Evolutionary conservation across 352 stramenopile genomes (phyloP), one percentile per base, ranked within the genome.

Genomic region (Pythium aphanidermatum): DNA sequence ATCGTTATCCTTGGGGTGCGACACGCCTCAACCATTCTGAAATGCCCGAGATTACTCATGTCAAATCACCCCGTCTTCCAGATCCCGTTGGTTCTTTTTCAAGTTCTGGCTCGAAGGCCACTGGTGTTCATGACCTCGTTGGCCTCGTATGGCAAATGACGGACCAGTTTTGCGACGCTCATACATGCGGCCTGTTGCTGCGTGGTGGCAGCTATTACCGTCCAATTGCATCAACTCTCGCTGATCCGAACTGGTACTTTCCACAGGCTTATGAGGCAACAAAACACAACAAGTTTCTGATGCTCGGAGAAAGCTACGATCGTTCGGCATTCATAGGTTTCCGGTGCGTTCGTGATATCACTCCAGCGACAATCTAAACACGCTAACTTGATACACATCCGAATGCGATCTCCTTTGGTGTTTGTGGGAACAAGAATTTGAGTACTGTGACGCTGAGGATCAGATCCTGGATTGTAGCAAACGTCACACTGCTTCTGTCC

Each of bases 61-160:
- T 58, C n/a, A 83, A 83, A 19, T 57, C 67, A 26, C 58, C 54
- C 1, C 64, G 68, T 7, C 36, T 47, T 14, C 51, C 81, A 9
- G 60, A 70, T 8, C 30, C 63, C 1, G 63, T 92, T n/a, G 77
- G 74, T 0, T 79, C 66, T 8, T 71, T 83, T 39, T 31, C 68
- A 3, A 56, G 13, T 1, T 74, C 78, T 24, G 63, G 65, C 11
- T 84, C 74, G 4, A 58, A 45, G 0, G 55, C 46, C 9, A 78
- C 78, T 7, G 63, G 64, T 1, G 75, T 92, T 12, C 58, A 91
- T 53, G 83, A 92, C 39, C 65, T 95, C 9, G 69, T 89, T 3
- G 83, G 81, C 1, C 78, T 85, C 46, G 68, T 95, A 17, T 95
- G 80, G 79, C 79, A 95, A 43, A 91, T 91, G 78, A 93, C 83